Conservation (phyloP, 1,284 basidiomycete species). For the Pholiota adiposa region DNA sequence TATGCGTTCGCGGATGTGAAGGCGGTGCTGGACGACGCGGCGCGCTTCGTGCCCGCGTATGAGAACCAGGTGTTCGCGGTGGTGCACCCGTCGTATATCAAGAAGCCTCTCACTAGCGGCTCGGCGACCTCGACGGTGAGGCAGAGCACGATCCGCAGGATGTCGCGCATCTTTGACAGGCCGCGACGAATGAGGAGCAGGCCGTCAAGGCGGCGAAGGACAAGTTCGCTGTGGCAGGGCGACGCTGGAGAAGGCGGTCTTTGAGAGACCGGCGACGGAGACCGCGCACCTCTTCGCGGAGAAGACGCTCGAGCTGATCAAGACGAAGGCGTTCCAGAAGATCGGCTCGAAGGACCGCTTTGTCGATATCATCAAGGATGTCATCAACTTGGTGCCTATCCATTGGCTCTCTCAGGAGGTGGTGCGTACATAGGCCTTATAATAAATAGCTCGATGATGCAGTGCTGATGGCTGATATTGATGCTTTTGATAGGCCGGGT, state of each 20-base stretch:
- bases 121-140: neutral
- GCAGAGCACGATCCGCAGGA: neutral
- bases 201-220: conserved; percentile 6
- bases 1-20: conserved; percentile 38
- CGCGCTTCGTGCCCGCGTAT: conserved; percentile 36
- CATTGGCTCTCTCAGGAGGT: conserved; percentile 68
- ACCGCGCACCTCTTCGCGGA: conserved; percentile 41
- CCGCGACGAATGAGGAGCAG: neutral
- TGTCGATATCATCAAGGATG: conserved; percentile 75
- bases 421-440: conserved; percentile 44
- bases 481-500: conserved; percentile 40
- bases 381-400: conserved; percentile 69
- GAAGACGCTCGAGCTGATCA: conserved; percentile 42
- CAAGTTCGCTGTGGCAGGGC: conserved; percentile 14
- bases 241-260: conserved; percentile 16
- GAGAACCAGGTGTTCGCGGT: conserved; percentile 31
- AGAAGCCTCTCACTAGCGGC: neutral
- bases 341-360: conserved; percentile 39
- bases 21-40: conserved; percentile 35
- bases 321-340: conserved; percentile 38
- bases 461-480: neutral
- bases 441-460: neutral
- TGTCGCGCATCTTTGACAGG: neutral
- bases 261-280: conserved; percentile 21
- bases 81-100: conserved; percentile 22